Evolutionary conservation across 768 basidiomycete species (phyloP).

Genomic region (Lyophyllum decastes): DNA sequence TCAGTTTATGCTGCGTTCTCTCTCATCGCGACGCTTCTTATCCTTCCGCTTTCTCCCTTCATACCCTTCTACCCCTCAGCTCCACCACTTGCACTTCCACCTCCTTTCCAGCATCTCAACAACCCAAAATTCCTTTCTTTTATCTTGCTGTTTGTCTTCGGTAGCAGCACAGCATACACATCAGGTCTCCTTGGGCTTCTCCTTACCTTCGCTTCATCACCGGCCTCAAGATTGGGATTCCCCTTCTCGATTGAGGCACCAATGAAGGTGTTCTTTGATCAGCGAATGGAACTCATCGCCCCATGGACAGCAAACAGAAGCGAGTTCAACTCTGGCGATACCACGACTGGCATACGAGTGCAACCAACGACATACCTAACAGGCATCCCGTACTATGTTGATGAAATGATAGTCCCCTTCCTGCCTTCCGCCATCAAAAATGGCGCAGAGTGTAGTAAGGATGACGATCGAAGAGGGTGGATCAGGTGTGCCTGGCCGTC

Average conservation of each 20-base stretch:
- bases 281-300: conserved; percentile 44
- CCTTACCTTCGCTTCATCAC: conserved; percentile 2
- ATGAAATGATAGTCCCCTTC: conserved; percentile 38
- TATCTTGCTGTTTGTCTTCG: conserved; percentile 29
- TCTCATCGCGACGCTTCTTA: conserved; percentile 47
- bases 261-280: conserved; percentile 73
- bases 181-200: conserved; percentile 10
- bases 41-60: conserved; percentile 68
- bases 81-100: neutral
- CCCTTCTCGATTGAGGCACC: conserved; percentile 67
- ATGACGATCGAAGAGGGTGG: conserved; percentile 18
- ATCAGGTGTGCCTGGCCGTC: conserved; percentile 29
- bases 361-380: conserved; percentile 44
- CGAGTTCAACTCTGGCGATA: conserved; percentile 1
- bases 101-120: conserved; percentile 2
- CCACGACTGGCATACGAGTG: conserved; percentile 7
- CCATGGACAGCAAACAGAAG: conserved; percentile 22
- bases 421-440: conserved; percentile 24
- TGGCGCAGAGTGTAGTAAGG: conserved; percentile 14
- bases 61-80: conserved; percentile 22
- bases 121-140: conserved; percentile 6
- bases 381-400: conserved; percentile 44
- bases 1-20: conserved; percentile 54
- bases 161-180: conserved; percentile 45
- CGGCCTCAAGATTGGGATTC: conserved; percentile 36